A percentile compares a stretch with the other conserved stretches of the same genome.
phyloP scores from a whole-genome alignment of 225 moss, liverwort and hornwort species.

The Pseudisothecium myosuroides region DNA sequence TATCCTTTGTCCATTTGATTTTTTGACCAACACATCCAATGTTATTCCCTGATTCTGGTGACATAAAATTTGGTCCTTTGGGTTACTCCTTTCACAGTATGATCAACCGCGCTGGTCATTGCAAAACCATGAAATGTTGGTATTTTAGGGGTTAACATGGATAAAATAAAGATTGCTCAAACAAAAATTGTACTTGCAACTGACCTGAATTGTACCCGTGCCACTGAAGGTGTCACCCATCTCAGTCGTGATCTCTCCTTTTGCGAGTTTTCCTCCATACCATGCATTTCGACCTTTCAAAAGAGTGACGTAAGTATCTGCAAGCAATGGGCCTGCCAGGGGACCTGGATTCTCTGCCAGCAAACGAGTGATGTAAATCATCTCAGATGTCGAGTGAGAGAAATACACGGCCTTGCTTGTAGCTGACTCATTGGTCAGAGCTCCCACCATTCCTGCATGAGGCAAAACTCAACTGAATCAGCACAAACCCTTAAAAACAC shows the following conservation, averaged over 20 bases:
- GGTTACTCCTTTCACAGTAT: neutral
- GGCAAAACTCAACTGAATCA: neutral
- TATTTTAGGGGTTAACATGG: neutral
- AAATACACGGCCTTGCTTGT: constrained; percentile 97
- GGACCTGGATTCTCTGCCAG: constrained; percentile 80
- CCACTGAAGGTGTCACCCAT: constrained; percentile 92
- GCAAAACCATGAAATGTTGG: neutral
- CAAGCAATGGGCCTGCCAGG: constrained; percentile 84
- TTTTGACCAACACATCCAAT: neutral
- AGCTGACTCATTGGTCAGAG: constrained; percentile 94
- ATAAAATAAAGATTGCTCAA: neutral
- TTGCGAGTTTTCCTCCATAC: constrained; percentile 87
- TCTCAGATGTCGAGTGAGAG: constrained; percentile 93
- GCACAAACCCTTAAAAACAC: neutral
- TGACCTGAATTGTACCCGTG: constrained; percentile 98
- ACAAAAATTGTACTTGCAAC: neutral
- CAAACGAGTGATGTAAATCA: constrained; percentile 90
- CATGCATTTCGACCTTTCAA: constrained; percentile 98
- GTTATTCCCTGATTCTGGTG: neutral
- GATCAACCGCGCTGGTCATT: neutral
- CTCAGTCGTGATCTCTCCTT: constrained; percentile 69
- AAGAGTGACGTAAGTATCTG: constrained; percentile 93
- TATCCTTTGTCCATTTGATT: neutral
- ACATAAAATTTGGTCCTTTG: neutral
- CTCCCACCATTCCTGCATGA: constrained; percentile 79